Percentiles rank a stretch among this genome's conserved stretches.
Conservation (phyloP, 805 yeast genomes). For the Candida palmyrensis region DNA sequence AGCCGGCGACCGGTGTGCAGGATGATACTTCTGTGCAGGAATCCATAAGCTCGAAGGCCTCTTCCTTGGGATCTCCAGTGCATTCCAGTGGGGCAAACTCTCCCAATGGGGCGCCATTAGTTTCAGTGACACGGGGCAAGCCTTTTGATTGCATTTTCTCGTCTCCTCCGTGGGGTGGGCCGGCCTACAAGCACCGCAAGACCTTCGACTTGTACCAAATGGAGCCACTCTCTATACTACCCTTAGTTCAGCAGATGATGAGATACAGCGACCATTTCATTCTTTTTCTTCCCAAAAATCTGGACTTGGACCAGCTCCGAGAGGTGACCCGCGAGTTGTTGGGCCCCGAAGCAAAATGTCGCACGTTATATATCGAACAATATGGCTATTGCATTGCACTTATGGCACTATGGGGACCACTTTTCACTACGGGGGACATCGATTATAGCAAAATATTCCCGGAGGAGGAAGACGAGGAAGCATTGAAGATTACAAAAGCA, state of each 20-base stretch:
- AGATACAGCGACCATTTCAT: slow-evolving; percentile 45
- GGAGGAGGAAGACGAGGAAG: slow-evolving; percentile 5
- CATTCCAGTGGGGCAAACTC: no score
- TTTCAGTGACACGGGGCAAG: slow-evolving; percentile 4
- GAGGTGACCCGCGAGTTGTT: slow-evolving; percentile 40
- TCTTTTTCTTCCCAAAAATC: slow-evolving; percentile 60
- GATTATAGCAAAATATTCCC: slow-evolving; percentile 7
- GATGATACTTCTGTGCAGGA: not conserved
- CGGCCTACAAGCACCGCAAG: slow-evolving; percentile 42
- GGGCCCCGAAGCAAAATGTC: slow-evolving; percentile 40
- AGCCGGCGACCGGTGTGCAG: no score
- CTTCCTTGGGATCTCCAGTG: no score
- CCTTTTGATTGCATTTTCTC: slow-evolving; percentile 55
- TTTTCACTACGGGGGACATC: slow-evolving; percentile 6
- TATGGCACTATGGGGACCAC: slow-evolving; percentile 54
- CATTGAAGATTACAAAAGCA: no score
- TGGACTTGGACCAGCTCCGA: slow-evolving; percentile 48
- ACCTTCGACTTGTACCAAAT: slow-evolving; percentile 42
- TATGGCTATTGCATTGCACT: slow-evolving; percentile 49
- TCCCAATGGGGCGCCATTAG: no score
- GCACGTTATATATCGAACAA: slow-evolving; percentile 39
- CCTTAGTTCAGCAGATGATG: slow-evolving; percentile 39
- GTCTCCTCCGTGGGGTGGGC: slow-evolving; percentile 94
- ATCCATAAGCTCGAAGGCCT: no score
- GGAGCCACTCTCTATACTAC: slow-evolving; percentile 45